phyloP scores from a whole-genome alignment of 768 basidiomycete genomes.

The Boletellus emodensis region DNA sequence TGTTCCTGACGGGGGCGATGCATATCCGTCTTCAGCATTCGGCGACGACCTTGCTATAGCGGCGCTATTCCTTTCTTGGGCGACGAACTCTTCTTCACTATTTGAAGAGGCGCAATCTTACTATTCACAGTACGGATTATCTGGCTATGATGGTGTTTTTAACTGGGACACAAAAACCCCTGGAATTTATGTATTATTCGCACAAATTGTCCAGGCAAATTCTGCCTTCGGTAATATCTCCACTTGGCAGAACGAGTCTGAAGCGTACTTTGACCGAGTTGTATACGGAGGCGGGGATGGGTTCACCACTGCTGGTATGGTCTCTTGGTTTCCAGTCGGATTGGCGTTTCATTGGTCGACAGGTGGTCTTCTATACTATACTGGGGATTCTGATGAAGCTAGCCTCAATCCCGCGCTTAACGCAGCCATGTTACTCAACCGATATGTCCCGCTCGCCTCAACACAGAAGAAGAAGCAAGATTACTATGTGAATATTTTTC shows the following conservation, averaged over 20 bases:
- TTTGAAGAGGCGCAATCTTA: slow-evolving; percentile 62
- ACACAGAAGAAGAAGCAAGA: slow-evolving; percentile 49
- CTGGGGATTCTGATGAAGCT: slow-evolving; percentile 78
- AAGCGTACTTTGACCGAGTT: slow-evolving; percentile 72
- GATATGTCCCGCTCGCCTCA: slow-evolving; percentile 74
- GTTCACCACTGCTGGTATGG: slow-evolving; percentile 58
- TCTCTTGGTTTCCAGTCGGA: not conserved
- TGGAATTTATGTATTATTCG: slow-evolving; percentile 69
- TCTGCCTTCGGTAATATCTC: slow-evolving; percentile 55
- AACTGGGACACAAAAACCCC: slow-evolving; percentile 90
- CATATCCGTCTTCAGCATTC: slow-evolving; percentile 71
- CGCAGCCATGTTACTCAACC: slow-evolving; percentile 74
- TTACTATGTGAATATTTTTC: slow-evolving; percentile 50
- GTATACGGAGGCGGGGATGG: slow-evolving; percentile 53
- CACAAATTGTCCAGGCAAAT: slow-evolving; percentile 64
- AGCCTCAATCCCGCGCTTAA: slow-evolving; percentile 86
- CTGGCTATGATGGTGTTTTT: slow-evolving; percentile 54
- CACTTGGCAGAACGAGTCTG: slow-evolving; percentile 66
- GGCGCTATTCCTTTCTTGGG: slow-evolving; percentile 71
- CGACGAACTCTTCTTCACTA: slow-evolving; percentile 55
- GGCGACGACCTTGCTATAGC: slow-evolving; percentile 74
- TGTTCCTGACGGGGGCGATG: slow-evolving; percentile 56
- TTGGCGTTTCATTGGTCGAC: not conserved
- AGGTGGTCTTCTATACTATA: slow-evolving; percentile 81
- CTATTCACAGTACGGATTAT: slow-evolving; percentile 55